Evolutionary conservation across 106 monocot genomes (phyloP), one percentile per base, ranked within the genome.

Genomic region (Dendrobium chrysotoxum): DNA sequence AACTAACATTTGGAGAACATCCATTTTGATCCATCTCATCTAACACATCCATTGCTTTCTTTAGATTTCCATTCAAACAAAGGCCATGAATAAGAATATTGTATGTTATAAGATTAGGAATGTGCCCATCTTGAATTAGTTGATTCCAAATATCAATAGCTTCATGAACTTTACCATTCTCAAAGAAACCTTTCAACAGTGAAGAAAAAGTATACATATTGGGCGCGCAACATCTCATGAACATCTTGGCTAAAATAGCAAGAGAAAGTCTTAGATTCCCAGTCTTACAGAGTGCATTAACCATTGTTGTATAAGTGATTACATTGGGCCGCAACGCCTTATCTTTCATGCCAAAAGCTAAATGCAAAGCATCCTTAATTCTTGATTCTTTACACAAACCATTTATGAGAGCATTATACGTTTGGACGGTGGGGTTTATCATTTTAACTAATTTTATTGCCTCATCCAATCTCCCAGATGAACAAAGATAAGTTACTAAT

Each of bases 21-120:
- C 83, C 77, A 72, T 88, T 79, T 72, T 75, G 71, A 68, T 88
- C 80, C 96, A 94, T 96, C 46, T 23, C 74, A 28, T 76, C 73
- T 75, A 93, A 87, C 3, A 86, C 21, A n/a, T 25, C 44, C 61
- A 86, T 3, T 17, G 96, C 93, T 64, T 80, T 86, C 23, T 83
- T 76, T 47, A 87, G 10, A 85, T 82, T 75, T 17, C 86, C 82
- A 77, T 80, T 92, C 74, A 20, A 61, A 77, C 91, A 96, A 79
- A 93, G 88, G 28, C 96, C 96, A 53, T 85, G 93, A 38, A 96
- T 86, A 12, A 96, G 83, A 65, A 94, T 79, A 83, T 96, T 96
- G 75, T 90, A 96, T n/a, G 91, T 80, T 35, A 96, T 80, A 46
- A 84, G 75, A 83, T 84, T 90, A n/a, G 93, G 87, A 21, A 39